These are phyloP conservation scores for Monilinia fructigena DNA, from an alignment of 2,329 filamentous ascomycete genomes.

Conservation along the genomic window DNA sequence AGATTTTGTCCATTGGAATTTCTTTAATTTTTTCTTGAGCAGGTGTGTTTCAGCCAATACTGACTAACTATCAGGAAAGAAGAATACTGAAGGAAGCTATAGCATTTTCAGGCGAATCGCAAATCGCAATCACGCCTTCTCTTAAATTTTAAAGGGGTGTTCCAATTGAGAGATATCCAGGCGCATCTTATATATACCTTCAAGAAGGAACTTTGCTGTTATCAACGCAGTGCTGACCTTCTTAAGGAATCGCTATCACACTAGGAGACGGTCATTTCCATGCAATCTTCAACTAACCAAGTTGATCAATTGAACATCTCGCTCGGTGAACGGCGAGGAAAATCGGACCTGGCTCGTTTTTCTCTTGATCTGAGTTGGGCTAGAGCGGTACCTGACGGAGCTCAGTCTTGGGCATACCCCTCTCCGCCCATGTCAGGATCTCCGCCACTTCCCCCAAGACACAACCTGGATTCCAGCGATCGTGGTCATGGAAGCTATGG, in stretches of 20 bases:
- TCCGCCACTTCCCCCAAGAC: constrained; percentile 59
- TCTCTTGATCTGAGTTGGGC: constrained; percentile 56
- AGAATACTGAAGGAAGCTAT: constrained; percentile 15
- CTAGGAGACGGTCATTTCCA: constrained; percentile 44
- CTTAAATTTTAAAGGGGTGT: constrained; percentile 27
- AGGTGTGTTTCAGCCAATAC: constrained; percentile 9
- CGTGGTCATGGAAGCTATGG: constrained; percentile 50
- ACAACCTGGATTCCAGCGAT: constrained; percentile 57
- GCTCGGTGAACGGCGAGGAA: constrained; percentile 59
- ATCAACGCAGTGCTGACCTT: constrained; percentile 29
- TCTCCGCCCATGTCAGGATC: constrained; percentile 75
- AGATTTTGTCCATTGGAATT: not conserved
- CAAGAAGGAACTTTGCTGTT: constrained; percentile 26
- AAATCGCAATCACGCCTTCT: not conserved
- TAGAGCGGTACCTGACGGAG: constrained; percentile 55
- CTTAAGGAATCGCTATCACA: constrained; percentile 25
- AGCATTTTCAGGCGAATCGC: constrained; percentile 1
- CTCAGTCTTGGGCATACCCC: constrained; percentile 61
- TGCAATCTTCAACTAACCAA: constrained; percentile 52
- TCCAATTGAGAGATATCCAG: constrained; percentile 24
- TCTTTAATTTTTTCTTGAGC: not conserved
- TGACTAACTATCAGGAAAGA: not conserved
- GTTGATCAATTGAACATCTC: constrained; percentile 44
- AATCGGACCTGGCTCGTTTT: constrained; percentile 54
- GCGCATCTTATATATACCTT: constrained; percentile 26